Evolutionary conservation across 2,329 filamentous ascomycete species (phyloP), one percentile per base, ranked within the genome.

Genomic region (Talaromyces marneffei): DNA sequence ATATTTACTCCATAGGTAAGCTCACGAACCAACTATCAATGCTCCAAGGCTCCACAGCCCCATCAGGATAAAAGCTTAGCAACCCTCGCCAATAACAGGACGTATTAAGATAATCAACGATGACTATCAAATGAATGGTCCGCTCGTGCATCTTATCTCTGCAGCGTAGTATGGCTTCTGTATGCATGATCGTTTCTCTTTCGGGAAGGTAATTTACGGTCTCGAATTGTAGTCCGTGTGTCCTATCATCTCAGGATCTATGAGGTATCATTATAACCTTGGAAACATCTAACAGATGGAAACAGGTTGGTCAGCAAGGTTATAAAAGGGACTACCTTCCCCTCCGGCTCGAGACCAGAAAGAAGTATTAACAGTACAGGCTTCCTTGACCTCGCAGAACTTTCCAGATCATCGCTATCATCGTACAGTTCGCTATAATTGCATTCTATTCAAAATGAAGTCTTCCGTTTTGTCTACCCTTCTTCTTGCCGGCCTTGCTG

Each of bases 401-500:
- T 31, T n/a, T 29, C 29, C 50, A 58, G n/a, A 10, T 48, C 16
- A 35, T 50, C 27, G 4, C n/a, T 12, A 16, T 37, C 2, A 52
- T 18, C 14, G 8, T 14, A 23, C 37, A n/a, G n/a, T 12, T 20
- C 27, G 27, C 31, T 33, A 12, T 33, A 52, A 33, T 29, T 20
- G 2, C 18, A 23, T 33, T 29, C 7, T 27, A 12, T 29, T 14
- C 44, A 61, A 57, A 44, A 61, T 61, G 60, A 61, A 58, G 44
- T 40, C 25, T n/a, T 33, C 35, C 10, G 27, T 52, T 58, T 37
- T 40, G 4, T 53, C 54, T 46, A 20, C 35, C n/a, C 54, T 61
- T 23, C 42, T 61, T 20, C 54, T 61, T 25, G 46, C 60, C 25
- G 60, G 60, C 42, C 53, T 61, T 12, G 44, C 31, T n/a, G 35